Conservation (phyloP, 2,329 filamentous ascomycete species). For the Trichoderma hamatum region DNA sequence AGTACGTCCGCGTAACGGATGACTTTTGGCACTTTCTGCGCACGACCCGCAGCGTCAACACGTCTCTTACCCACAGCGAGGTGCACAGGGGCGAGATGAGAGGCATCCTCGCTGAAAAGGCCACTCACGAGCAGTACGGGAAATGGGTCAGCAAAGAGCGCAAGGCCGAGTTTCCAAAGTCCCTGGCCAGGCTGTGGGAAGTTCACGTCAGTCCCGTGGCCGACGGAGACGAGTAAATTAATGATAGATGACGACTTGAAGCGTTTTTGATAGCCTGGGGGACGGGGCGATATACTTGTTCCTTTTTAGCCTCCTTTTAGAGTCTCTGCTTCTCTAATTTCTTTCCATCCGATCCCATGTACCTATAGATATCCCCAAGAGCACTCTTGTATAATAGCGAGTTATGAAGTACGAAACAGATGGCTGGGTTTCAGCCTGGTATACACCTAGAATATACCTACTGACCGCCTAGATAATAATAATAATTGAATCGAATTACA, state of each 20-base stretch:
- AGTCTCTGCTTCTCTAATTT: not conserved
- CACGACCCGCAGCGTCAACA: not conserved
- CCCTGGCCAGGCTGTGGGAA: conserved; percentile 46
- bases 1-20: conserved; percentile 62
- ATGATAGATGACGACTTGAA: not conserved
- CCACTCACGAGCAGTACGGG: conserved; percentile 47
- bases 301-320: no score
- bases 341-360: not conserved
- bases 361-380: not conserved
- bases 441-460: not conserved
- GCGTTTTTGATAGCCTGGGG: no score
- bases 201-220: conserved; percentile 44
- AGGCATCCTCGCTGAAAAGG: conserved; percentile 54
- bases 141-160: conserved; percentile 46
- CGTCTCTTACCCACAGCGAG: not conserved
- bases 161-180: conserved; percentile 37
- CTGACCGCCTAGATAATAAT: not conserved
- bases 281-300: not conserved
- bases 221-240: not conserved
- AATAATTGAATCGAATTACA: not conserved
- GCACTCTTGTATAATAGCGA: not conserved
- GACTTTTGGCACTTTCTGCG: conserved; percentile 58
- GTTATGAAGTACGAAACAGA: not conserved
- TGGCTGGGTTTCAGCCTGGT: not conserved
- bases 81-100: conserved; percentile 37